Evolutionary conservation across 2,329 filamentous ascomycete species (phyloP).

Genomic region (Venturia carpophila): DNA sequence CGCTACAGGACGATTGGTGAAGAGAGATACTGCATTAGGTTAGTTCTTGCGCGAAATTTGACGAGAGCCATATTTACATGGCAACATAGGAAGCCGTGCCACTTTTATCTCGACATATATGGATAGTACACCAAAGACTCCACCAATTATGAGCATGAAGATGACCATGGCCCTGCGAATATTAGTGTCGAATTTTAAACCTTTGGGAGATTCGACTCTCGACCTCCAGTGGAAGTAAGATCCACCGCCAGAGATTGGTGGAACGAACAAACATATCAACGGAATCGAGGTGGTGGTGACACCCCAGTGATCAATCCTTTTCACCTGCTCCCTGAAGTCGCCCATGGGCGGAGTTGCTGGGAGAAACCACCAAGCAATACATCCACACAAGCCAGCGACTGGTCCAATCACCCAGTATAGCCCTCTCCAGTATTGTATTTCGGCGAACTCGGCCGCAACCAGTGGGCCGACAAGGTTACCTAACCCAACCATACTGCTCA

Average conservation of each 20-base stretch:
- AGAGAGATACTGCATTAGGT: too few species aligned
- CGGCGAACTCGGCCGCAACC: constrained; percentile 39
- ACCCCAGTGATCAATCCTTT: too few species aligned
- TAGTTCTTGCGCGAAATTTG: too few species aligned
- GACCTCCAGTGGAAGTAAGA: constrained; percentile 50
- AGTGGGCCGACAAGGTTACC: constrained; percentile 38
- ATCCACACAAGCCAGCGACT: constrained; percentile 32
- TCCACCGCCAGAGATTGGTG: constrained; percentile 56
- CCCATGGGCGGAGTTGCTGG: constrained; percentile 44
- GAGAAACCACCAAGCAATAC: constrained; percentile 34
- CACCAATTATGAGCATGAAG: constrained; percentile 48
- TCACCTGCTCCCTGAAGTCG: constrained; percentile 40
- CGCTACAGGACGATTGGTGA: constrained; percentile 46
- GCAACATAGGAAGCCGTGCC: constrained; percentile 52
- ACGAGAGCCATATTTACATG: constrained; percentile 38
- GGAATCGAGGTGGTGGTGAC: too few species aligned
- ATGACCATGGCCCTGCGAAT: constrained; percentile 56
- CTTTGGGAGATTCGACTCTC: too few species aligned
- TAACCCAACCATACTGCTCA: constrained; percentile 33
- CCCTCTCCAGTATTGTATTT: constrained; percentile 36
- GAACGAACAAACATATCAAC: too few species aligned
- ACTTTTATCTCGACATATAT: constrained; percentile 49
- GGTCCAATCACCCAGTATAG: constrained; percentile 45
- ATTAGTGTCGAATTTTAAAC: too few species aligned
- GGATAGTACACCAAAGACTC: constrained; percentile 41